These are phyloP conservation scores for Huntiella omanensis DNA, from an alignment of 2,329 filamentous ascomycete species.

Conservation along the genomic window DNA sequence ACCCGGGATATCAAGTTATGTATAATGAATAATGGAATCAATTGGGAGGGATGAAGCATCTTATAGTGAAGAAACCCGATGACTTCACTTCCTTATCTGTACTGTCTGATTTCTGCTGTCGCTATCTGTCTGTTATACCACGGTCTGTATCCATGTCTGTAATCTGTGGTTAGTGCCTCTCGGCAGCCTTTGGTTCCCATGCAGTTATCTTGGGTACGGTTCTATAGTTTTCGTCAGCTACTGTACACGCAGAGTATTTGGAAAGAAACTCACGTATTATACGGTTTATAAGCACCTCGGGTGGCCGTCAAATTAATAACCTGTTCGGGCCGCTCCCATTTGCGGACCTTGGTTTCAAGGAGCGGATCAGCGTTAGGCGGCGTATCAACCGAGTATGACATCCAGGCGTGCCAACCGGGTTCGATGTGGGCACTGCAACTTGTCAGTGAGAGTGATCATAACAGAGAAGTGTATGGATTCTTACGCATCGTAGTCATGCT, in stretches of 20 bases:
- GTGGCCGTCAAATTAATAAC: conserved; percentile 57
- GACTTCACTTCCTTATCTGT: too few relatives aligned
- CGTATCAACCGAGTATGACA: conserved; percentile 81
- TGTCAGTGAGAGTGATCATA: neutral
- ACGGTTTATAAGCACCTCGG: conserved; percentile 73
- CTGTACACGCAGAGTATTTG: neutral
- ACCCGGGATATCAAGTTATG: too few relatives aligned
- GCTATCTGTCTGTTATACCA: conserved; percentile 5
- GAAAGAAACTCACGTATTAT: conserved; percentile 61
- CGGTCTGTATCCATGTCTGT: neutral
- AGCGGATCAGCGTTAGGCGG: conserved; percentile 61
- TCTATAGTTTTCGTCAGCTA: conserved; percentile 17
- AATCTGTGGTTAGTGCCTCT: conserved; percentile 13
- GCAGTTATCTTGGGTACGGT: conserved; percentile 32
- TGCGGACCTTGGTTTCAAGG: conserved; percentile 43
- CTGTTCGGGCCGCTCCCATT: conserved; percentile 58
- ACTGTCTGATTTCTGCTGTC: too few relatives aligned
- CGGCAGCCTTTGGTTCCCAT: conserved; percentile 28
- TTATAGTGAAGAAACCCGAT: too few relatives aligned
- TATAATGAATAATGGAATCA: too few relatives aligned
- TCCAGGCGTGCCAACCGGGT: conserved; percentile 96
- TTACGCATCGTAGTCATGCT: conserved; percentile 56
- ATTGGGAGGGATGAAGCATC: too few relatives aligned
- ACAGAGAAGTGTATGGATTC: neutral
- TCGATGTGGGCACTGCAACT: conserved; percentile 50